Evolutionary conservation across 257 asterid species (phyloP), one percentile per base, ranked within the genome.

Genomic region (Salvia hispanica): DNA sequence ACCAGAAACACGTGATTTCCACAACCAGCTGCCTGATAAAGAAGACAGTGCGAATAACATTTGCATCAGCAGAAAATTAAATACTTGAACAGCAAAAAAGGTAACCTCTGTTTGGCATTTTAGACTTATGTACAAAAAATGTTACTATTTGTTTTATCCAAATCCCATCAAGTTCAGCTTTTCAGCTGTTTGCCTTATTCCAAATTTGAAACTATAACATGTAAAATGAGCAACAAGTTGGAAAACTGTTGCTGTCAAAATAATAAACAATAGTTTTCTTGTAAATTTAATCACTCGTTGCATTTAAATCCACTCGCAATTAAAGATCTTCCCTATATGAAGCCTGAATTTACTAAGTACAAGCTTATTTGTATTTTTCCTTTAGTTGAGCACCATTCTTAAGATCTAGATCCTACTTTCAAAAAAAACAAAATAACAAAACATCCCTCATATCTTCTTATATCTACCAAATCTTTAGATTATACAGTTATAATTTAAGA

Each of bases 191-290:
- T 15, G 36, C 36, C 16, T 9, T 16, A 39, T 59, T 40, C 50
- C 50, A 15, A 40, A 60, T 40, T 40, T 6, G 13, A 40, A 60
- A 5, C 37, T 15, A 42, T 4, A 60, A 39, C 50, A 39, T 13
- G 51, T 40, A 33, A 40, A 59, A 43, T 12, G 48, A 59, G 51
- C 9, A 9, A 10, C 34, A 15, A 59, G 50, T 42, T 16, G 37
- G 50, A 21, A 40, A 60, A 60, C 51, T 9, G 36, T 9, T 60
- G 66, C 66, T 60, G 51, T 14, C 51, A 60, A 40, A 60, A 59
- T 21, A 15, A 60, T 6, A 39, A 60, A 39, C 36, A 42, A 60
- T 59, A 39, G 4, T 18, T 42, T 61, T 61, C 52, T 10, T 18
- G 52, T 42, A 42, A 40, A 16, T 9, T 16, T 60, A 9, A 40